Evolutionary conservation across 1,284 basidiomycete species (phyloP), one percentile per base, ranked within the genome.

Genomic region (Ceratorhiza oryzae-sativae): DNA sequence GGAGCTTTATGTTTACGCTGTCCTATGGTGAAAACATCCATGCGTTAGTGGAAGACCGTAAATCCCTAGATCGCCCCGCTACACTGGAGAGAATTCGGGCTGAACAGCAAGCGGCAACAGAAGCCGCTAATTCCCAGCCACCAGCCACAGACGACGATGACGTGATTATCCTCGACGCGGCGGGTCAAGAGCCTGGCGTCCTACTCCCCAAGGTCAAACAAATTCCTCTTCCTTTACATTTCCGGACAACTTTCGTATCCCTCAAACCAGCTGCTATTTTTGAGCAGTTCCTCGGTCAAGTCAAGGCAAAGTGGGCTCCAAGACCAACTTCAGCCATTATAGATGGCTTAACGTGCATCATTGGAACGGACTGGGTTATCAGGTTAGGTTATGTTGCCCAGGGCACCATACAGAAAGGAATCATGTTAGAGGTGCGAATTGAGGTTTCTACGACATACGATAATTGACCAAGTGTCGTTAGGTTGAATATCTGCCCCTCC

Each of bases 261-360:
- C 67, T 71, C 30, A 58, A 59, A 23, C 67, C 67, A 10, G 55
- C 67, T 46, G 41, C 55, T n/a, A 59, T 32, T 3, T 59, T 71
- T 48, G 67, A 71, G 20, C 67, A 71, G 20, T 71, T 71, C 34
- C 55, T 71, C 6, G 67, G 67, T 10, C 67, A 71, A 34, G 67
- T 71, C 67, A 71, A 71, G 67, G 53, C 67, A 6, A 71, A 71
- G 27, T 71, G 67, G 67, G 55, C 42, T 8, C n/a, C 67, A n/a
- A 58, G 67, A 15, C 67, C 67, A 18, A 60, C 20, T 34, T 32
- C 53, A 6, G 67, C 67, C 3, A 36, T 49, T 2, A 48, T 71
- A 23, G 67, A 71, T 12, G 67, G 67, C 25, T 18, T 71, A 12
- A 71, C 67, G 30, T 71, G 53, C 34, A 45, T 55, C 10, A 48